Evolutionary conservation across 495 filamentous ascomycete species (phyloP), one percentile per base, ranked within the genome.

Genomic region (Podospora australis): DNA sequence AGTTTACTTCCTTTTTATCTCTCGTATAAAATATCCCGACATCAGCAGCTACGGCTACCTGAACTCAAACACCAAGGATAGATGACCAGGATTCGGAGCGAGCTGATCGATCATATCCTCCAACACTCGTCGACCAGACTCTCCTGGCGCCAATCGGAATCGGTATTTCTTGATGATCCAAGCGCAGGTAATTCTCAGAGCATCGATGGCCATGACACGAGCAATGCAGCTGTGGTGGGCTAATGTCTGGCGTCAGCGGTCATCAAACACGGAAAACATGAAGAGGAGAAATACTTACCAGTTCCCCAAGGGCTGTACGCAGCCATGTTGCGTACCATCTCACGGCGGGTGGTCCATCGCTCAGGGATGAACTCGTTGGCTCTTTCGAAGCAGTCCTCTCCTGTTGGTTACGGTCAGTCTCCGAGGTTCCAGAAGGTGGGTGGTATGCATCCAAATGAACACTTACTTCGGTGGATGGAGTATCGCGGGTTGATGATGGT

Each of bases 311-410:
- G 29, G 4, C 11, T 14, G 29, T 34, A 82, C 1, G 71, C 77
- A 3, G 53, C 54, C 46, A 64, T 70, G 38, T 78, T 60, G 2
- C 55, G 63, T 24, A 74, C 60, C 38, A 78, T 58, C 20, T 79
- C 73, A 0, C 62, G 63, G 35, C 52, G 53, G 2, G 60, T 58
- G 43, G 58, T 69, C 76, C 78, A 83, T 20, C 81, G 69, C 54
- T 81, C 78, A 0, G 79, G 80, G 32, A 80, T 50, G 21, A 48
- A 47, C 3, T 52, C 34, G 7, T 50, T 42, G 23, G 46, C 30
- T 20, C 11, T 43, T 1, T 39, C 14, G 36, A 52, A 43, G 14
- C 17, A 49, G 8, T 44, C 43, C 16, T 28, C 34, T 39, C 53
- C 51, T 48, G 25, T 36, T 8, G 10, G 22, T 38, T 8, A 23